Evolutionary conservation across 352 stramenopile species (phyloP).

Genomic region (Phytophthora sp.): DNA sequence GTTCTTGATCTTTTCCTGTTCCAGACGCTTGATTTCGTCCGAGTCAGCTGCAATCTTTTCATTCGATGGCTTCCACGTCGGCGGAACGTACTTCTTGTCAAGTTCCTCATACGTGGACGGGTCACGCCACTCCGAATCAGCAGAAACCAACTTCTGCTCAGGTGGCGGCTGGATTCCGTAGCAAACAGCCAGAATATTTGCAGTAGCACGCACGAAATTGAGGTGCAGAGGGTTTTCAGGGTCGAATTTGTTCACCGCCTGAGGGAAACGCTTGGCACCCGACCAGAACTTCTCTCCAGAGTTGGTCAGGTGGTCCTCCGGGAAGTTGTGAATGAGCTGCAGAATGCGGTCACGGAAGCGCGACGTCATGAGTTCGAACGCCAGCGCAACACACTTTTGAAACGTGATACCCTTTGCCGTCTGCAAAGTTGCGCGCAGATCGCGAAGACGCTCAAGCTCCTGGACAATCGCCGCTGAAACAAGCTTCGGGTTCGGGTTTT

Average conservation of each 20-base stretch:
- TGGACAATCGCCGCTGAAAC: slow-evolving; percentile 70
- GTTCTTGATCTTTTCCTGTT: slow-evolving; percentile 72
- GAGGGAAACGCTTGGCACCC: slow-evolving; percentile 84
- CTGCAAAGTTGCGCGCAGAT: slow-evolving; percentile 59
- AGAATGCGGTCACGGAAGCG: slow-evolving; percentile 91
- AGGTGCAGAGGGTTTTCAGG: slow-evolving; percentile 67
- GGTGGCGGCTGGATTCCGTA: slow-evolving; percentile 76
- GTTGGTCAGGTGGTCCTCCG: slow-evolving; percentile 84
- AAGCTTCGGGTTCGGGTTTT: slow-evolving; percentile 78
- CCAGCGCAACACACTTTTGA: slow-evolving; percentile 72
- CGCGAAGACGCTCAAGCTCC: slow-evolving; percentile 73
- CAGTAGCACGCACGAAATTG: slow-evolving; percentile 80
- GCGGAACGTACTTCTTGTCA: slow-evolving; percentile 43
- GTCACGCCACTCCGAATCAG: slow-evolving; percentile 88
- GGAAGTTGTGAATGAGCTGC: slow-evolving; percentile 87
- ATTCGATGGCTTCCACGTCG: slow-evolving; percentile 70
- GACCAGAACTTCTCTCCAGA: slow-evolving; percentile 88
- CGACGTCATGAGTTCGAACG: slow-evolving; percentile 78
- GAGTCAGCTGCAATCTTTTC: slow-evolving; percentile 83
- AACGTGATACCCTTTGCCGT: slow-evolving; percentile 66
- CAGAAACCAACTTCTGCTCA: slow-evolving; percentile 67
- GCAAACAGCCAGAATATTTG: slow-evolving; percentile 83
- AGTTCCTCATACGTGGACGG: slow-evolving; percentile 67
- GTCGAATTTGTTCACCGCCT: slow-evolving; percentile 69
- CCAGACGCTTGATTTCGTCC: slow-evolving; percentile 69